Evolutionary conservation across 2,329 filamentous ascomycete genomes (phyloP).

Genomic region (Diplocarpon mali): DNA sequence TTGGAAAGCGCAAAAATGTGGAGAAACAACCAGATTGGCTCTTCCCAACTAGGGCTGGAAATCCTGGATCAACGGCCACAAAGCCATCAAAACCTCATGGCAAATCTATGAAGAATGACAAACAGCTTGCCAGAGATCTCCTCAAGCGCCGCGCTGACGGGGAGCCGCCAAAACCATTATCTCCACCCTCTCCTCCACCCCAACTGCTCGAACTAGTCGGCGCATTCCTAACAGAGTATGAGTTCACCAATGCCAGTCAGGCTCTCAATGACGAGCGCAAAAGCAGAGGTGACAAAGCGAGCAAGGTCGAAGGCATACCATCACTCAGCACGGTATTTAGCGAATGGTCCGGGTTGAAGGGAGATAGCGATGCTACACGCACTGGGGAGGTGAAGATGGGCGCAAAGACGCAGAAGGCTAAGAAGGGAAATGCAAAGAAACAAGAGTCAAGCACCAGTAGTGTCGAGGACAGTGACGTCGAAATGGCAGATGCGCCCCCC

Average conservation of each 20-base stretch:
- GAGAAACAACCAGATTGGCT: conserved; percentile 24
- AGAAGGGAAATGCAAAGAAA: conserved; percentile 24
- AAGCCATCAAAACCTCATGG: conserved; percentile 2
- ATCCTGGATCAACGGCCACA: conserved; percentile 7
- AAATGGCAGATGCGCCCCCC: conserved; percentile 26
- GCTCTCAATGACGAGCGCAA: conserved; percentile 53
- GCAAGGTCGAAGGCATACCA: conserved; percentile 34
- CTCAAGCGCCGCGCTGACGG: conserved; percentile 20
- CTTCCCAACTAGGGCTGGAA: conserved; percentile 19
- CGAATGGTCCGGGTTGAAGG: conserved; percentile 29
- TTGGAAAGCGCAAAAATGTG: conserved; percentile 24
- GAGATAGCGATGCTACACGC: conserved; percentile 6
- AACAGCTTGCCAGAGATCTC: conserved; percentile 22
- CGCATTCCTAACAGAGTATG: conserved; percentile 53
- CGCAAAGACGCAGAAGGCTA: conserved; percentile 16
- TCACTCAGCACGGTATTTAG: conserved; percentile 29
- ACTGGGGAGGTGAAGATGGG: conserved; percentile 5
- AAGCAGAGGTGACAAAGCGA: conserved; percentile 27
- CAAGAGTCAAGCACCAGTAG: conserved; percentile 23
- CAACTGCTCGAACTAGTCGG: conserved; percentile 58
- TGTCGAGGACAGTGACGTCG: conserved; percentile 25
- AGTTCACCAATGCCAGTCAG: conserved; percentile 49
- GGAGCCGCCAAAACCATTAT: conserved; percentile 26
- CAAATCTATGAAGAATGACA: conserved; percentile 20
- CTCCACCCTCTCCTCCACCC: conserved; percentile 42